Percentiles rank a stretch among this genome's conserved stretches.
Conservation (phyloP, 2,329 filamentous ascomycete genomes). For the Penicillium decumbens region DNA sequence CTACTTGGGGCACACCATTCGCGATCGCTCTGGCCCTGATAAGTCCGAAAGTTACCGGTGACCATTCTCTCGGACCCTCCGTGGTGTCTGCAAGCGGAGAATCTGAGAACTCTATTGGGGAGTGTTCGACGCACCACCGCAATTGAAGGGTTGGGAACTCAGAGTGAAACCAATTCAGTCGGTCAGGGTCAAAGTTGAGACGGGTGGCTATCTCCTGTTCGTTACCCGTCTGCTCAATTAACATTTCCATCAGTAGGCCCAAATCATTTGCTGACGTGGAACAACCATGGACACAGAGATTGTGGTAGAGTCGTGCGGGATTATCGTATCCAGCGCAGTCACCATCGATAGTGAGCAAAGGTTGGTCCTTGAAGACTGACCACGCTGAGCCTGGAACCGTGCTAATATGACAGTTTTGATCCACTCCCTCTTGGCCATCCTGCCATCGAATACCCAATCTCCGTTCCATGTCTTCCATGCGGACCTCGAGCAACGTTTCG, state of each 20-base stretch:
- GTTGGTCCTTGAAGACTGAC: constrained; percentile 18
- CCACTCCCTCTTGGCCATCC: background rate
- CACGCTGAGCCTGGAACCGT: constrained; percentile 13
- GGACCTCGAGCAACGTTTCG: constrained; percentile 21
- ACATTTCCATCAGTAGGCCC: constrained; percentile 25
- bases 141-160: constrained; percentile 17
- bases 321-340: constrained; percentile 24
- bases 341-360: constrained; percentile 24
- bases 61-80: constrained; percentile 12
- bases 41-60: constrained; percentile 31
- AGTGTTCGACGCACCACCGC: constrained; percentile 33
- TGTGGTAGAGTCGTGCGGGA: constrained; percentile 23
- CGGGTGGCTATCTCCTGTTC: constrained; percentile 4
- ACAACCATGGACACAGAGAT: constrained; percentile 27
- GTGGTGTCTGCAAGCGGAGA: constrained; percentile 8
- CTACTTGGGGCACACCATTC: constrained; percentile 18
- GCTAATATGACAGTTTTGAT: constrained; percentile 17
- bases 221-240: constrained; percentile 35
- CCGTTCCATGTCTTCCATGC: constrained; percentile 28
- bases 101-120: constrained; percentile 30
- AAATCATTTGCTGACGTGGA: constrained; percentile 30
- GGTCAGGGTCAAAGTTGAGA: background rate
- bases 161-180: background rate
- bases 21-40: constrained; percentile 25
- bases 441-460: constrained; percentile 32